phyloP scores from a whole-genome alignment of 345 rosid genomes.

The Mangifera indica region DNA sequence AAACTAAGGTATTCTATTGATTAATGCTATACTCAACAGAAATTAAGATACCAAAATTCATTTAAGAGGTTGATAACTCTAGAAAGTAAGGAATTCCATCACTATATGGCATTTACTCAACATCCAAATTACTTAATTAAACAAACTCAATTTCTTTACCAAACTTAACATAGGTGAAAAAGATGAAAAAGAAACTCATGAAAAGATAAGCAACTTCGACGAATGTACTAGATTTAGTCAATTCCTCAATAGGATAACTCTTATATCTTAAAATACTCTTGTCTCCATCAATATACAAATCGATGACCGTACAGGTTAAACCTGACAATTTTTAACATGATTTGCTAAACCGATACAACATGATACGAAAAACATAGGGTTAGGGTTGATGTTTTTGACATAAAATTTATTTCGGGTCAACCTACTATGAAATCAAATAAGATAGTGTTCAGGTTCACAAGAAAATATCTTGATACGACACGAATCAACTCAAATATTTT shows the following conservation, averaged over 20 bases:
- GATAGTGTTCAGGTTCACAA: no score
- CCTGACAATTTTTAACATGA: no score
- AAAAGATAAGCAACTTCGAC: constrained; percentile 77
- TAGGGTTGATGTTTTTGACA: no score
- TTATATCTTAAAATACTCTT: constrained; percentile 83
- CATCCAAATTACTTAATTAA: neutral
- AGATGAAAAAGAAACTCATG: constrained; percentile 28
- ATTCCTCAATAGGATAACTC: constrained; percentile 80
- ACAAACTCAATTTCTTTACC: neutral
- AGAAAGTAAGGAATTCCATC: neutral
- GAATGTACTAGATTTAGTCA: constrained; percentile 72
- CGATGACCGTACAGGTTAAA: no score
- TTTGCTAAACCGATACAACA: no score
- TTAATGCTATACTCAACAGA: neutral
- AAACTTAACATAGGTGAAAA: neutral
- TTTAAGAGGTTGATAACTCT: neutral
- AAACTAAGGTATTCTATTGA: no score
- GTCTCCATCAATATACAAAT: constrained; percentile 92
- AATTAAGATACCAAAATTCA: neutral
- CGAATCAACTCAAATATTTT: no score
- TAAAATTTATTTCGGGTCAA: no score
- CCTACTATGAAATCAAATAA: no score
- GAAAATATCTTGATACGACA: no score
- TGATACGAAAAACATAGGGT: no score
- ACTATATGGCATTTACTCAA: constrained; percentile 6